Evolutionary conservation across 495 filamentous ascomycete species (phyloP), one percentile per base, ranked within the genome.

Genomic region (Tricharina praecox): DNA sequence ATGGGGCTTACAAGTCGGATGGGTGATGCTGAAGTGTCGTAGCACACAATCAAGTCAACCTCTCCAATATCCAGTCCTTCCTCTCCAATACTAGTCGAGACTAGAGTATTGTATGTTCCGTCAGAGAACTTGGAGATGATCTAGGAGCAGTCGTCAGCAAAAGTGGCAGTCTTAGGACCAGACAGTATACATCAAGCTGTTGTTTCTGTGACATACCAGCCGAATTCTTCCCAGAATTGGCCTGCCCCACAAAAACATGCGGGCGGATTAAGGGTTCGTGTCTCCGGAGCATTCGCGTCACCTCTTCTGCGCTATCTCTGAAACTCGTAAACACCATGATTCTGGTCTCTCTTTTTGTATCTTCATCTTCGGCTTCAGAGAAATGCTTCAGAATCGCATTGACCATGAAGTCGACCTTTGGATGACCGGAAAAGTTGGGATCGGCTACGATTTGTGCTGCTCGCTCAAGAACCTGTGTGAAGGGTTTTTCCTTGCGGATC

Each of bases 11-110:
- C 52, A 88, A 97, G 95, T 49, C 90, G 85, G 47, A 96, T 94
- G 0, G 90, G 90, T 2, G 88, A 95, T 7, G 83, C 75, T n/a
- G 86, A 93, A 16, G 88, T 85, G 61, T 97, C 90, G 57, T 95
- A 97, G 62, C 90, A 96, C 24, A 96, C 72, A 48, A 96, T 96
- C 13, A 95, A 72, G 62, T 97, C 90, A 5, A 97, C 85, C 60
- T 96, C 85, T 43, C 90, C 90, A 54, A 97, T 97, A 66, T 97
- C 90, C 34, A 97, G 70, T 41, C 90, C 90, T 69, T 97, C 90
- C 62, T 97, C 90, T 45, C 90, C 90, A 55, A 97, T 96, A 3
- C 86, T 95, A 0, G 90, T 97, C 18, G 90, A 92, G n/a, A 97
- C 85, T 21, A 97, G 79, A 5, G 92, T 92, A 59, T 97, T 97